Percentiles rank a stretch among this genome's conserved stretches.
Conservation (phyloP, 139 green algal species). For the Tetraselmis chui region DNA sequence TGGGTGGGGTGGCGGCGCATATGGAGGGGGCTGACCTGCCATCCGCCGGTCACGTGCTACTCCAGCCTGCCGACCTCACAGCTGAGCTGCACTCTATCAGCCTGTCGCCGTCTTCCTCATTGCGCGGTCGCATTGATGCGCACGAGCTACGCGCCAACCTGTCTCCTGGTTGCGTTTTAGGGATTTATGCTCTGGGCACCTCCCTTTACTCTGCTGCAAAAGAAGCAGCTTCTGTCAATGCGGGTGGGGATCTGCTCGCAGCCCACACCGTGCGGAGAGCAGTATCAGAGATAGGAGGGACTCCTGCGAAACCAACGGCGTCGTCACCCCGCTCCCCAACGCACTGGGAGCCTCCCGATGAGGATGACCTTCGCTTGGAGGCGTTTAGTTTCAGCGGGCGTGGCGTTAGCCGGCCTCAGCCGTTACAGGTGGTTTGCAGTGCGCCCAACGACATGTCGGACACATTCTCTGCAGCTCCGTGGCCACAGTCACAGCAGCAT, state of each 20-base stretch:
- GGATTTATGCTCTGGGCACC: not conserved
- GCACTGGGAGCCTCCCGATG: not conserved
- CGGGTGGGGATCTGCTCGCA: not conserved
- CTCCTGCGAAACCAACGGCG: not conserved
- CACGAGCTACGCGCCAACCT: not conserved
- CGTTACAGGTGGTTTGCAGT: not conserved
- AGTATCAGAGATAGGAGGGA: too few relatives aligned
- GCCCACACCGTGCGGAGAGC: not conserved
- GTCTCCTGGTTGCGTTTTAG: not conserved
- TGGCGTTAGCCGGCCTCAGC: not conserved
- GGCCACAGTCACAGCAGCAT: not conserved
- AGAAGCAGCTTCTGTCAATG: too few relatives aligned
- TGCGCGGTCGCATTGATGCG: not conserved
- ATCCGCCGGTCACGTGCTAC: not conserved
- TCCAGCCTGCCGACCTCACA: not conserved
- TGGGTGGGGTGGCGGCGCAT: not conserved
- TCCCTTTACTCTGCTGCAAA: not conserved
- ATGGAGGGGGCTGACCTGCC: not conserved
- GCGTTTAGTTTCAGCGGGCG: not conserved
- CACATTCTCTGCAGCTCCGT: too few relatives aligned
- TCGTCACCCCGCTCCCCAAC: not conserved
- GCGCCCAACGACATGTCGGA: too few relatives aligned
- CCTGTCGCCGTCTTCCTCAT: too few relatives aligned
- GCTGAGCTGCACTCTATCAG: not conserved
- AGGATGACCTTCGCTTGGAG: not conserved